phyloP scores from a whole-genome alignment of 2,329 filamentous ascomycete species.

The Ambrosiella xylebori region DNA sequence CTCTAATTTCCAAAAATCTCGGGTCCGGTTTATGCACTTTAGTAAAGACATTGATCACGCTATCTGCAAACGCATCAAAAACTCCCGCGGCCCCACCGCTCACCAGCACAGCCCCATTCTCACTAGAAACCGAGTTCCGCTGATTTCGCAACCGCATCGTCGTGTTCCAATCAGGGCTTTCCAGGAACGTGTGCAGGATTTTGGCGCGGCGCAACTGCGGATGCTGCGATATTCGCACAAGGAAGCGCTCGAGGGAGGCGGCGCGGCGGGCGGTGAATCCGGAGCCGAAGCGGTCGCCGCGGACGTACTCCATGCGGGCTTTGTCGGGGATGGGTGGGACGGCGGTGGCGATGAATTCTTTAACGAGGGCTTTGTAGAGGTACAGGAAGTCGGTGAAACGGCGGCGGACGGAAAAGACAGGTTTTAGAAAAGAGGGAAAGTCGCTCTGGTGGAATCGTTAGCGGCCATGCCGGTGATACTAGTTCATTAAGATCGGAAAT shows the following conservation, averaged over 20 bases:
- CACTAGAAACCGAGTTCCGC: conserved; percentile 37
- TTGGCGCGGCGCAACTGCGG: conserved; percentile 70
- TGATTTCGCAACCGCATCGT: conserved; percentile 69
- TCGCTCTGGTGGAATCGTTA: conserved; percentile 46
- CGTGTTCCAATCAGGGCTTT: conserved; percentile 89
- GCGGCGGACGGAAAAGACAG: conserved; percentile 62
- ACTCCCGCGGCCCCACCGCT: conserved; percentile 38
- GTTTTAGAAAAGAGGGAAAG: conserved; percentile 79
- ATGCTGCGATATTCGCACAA: conserved; percentile 71
- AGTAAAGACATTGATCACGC: conserved; percentile 90
- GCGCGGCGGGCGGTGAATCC: conserved; percentile 84
- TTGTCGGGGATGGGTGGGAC: conserved; percentile 93
- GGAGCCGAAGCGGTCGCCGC: conserved; percentile 81
- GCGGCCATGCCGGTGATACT: background rate
- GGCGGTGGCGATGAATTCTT: conserved; percentile 79
- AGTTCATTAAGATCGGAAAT: background rate
- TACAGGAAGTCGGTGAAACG: conserved; percentile 98
- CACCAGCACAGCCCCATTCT: conserved; percentile 17
- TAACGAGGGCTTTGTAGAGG: conserved; percentile 74
- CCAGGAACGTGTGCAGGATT: conserved; percentile 76
- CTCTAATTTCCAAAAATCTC: conserved; percentile 83
- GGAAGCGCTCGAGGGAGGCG: conserved; percentile 79
- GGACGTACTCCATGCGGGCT: conserved; percentile 97
- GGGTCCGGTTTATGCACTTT: conserved; percentile 92
- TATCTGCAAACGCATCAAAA: conserved; percentile 90